A percentile compares a stretch with the other conserved stretches of the same genome.
phyloP scores from a whole-genome alignment of 2,329 filamentous ascomycete species.

The Cercospora brassicicola region DNA sequence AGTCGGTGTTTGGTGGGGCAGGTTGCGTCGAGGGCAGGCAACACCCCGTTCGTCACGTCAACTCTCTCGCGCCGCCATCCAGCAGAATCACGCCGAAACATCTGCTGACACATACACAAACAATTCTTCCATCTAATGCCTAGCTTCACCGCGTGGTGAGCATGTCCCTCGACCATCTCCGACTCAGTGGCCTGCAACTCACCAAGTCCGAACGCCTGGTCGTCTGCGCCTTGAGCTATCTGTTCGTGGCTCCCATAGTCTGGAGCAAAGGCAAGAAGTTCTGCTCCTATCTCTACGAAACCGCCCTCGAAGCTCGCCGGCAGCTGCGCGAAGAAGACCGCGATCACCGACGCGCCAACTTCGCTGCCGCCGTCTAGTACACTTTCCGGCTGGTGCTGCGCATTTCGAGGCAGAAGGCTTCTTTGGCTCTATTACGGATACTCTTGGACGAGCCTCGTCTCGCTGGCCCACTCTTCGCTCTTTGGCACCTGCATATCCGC shows the following conservation, averaged over 20 bases:
- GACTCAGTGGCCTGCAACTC: constrained; percentile 36
- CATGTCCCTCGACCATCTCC: neutral
- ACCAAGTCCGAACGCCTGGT: constrained; percentile 39
- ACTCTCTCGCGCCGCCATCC: neutral
- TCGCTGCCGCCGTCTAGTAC: constrained; percentile 13
- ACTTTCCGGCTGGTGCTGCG: neutral
- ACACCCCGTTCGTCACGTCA: neutral
- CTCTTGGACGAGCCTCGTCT: neutral
- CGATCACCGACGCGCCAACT: constrained; percentile 9
- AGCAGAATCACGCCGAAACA: constrained; percentile 4
- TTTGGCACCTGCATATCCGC: neutral
- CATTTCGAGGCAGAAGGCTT: neutral
- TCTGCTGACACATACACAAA: constrained; percentile 4
- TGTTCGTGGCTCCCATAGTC: constrained; percentile 36
- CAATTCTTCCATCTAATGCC: neutral
- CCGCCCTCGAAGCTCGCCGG: constrained; percentile 22
- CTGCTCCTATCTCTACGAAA: constrained; percentile 27
- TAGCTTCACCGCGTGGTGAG: neutral
- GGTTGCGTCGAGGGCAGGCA: neutral
- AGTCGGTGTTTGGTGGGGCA: constrained; percentile 4
- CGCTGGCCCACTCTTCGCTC: neutral
- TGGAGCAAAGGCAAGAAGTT: constrained; percentile 31
- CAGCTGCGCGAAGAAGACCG: constrained; percentile 27
- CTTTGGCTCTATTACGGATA: neutral
- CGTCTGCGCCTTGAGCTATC: constrained; percentile 38